A percentile compares a stretch with the other conserved stretches of the same genome.
Conservation (phyloP, 2,329 filamentous ascomycete species). For the Sphaceloma murrayae region DNA sequence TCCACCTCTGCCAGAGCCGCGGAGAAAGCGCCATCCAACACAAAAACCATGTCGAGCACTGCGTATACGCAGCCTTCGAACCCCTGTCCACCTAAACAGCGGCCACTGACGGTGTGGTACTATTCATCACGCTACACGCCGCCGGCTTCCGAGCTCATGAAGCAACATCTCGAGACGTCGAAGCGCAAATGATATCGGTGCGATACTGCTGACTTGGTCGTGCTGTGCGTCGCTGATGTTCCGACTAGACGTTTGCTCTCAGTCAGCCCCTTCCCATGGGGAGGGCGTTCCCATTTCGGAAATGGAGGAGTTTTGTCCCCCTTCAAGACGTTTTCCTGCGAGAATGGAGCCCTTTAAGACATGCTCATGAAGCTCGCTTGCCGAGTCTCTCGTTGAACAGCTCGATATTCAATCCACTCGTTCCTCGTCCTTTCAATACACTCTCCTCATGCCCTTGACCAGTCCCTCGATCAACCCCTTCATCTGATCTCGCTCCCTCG, state of each 20-base stretch:
- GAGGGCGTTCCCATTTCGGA: too few relatives aligned
- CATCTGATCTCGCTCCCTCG: slow-evolving; percentile 35
- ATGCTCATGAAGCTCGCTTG: too few relatives aligned
- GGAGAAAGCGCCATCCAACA: slow-evolving; percentile 1
- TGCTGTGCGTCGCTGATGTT: not conserved
- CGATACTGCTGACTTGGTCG: not conserved
- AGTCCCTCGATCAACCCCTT: slow-evolving; percentile 39
- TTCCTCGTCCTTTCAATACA: slow-evolving; percentile 20
- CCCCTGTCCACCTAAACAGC: slow-evolving; percentile 12
- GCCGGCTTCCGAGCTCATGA: slow-evolving; percentile 14
- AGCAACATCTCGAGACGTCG: slow-evolving; percentile 10
- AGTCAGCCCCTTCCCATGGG: too few relatives aligned
- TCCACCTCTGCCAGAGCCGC: slow-evolving; percentile 10
- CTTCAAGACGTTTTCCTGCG: too few relatives aligned
- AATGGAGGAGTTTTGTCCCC: too few relatives aligned
- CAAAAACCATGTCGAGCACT: slow-evolving; percentile 1
- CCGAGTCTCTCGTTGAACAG: too few relatives aligned
- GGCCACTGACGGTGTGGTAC: slow-evolving; percentile 9
- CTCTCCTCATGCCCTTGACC: slow-evolving; percentile 33
- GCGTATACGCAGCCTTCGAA: slow-evolving; percentile 9
- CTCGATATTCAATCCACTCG: too few relatives aligned
- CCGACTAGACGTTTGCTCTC: not conserved
- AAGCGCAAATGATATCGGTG: slow-evolving; percentile 3
- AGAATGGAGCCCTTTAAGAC: too few relatives aligned
- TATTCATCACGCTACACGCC: slow-evolving; percentile 12